phyloP scores from a whole-genome alignment of 2,329 filamentous ascomycete species.

The Fusarium burgessii region DNA sequence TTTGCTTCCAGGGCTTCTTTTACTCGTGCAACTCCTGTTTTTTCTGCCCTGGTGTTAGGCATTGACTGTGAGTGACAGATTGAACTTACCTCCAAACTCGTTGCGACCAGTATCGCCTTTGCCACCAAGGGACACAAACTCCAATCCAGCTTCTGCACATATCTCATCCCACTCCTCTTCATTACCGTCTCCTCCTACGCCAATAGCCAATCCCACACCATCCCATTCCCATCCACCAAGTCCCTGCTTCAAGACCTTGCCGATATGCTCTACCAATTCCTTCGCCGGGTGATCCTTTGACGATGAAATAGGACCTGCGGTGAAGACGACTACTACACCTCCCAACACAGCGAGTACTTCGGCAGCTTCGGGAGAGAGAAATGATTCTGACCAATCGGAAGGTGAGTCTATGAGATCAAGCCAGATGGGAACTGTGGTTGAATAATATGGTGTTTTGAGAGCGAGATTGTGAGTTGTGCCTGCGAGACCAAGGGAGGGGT shows the following conservation, averaged over 20 bases:
- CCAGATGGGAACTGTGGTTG: constrained; percentile 72
- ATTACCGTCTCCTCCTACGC: constrained; percentile 61
- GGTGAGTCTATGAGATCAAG: constrained; percentile 69
- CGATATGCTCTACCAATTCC: constrained; percentile 64
- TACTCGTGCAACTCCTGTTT: constrained; percentile 68
- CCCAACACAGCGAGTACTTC: constrained; percentile 73
- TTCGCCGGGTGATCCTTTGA: constrained; percentile 45
- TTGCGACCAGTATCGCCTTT: constrained; percentile 58
- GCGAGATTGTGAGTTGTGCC: constrained; percentile 69
- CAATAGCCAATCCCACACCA: constrained; percentile 70
- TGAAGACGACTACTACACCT: constrained; percentile 63
- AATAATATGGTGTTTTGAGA: constrained; percentile 72
- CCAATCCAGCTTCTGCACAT: constrained; percentile 68
- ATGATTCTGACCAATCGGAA: constrained; percentile 67
- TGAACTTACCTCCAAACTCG: constrained; percentile 67
- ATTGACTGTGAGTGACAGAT: background rate
- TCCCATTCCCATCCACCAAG: constrained; percentile 74
- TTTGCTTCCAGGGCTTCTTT: constrained; percentile 74
- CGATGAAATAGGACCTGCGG: constrained; percentile 35
- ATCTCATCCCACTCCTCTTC: constrained; percentile 72
- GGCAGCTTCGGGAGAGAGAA: constrained; percentile 69
- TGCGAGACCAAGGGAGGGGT: constrained; percentile 60
- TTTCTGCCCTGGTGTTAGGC: constrained; percentile 58
- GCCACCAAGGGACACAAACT: constrained; percentile 69
- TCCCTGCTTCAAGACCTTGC: constrained; percentile 66